These are phyloP conservation scores for Elsinoe batatas DNA, from an alignment of 2,329 filamentous ascomycete species.

Conservation along the genomic window DNA sequence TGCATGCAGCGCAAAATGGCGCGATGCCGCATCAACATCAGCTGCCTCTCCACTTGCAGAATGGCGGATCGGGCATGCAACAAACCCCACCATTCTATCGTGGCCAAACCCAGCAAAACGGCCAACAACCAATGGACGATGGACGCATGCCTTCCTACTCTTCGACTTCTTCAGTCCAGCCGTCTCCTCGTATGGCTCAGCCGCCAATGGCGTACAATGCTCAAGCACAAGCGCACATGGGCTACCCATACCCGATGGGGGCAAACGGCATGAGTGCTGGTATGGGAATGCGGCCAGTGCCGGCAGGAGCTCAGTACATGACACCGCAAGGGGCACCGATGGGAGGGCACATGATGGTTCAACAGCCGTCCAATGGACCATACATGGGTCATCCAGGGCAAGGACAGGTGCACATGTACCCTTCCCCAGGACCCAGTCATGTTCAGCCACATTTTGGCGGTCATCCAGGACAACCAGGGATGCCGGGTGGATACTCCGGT, in stretches of 20 bases:
- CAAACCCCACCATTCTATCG: constrained; percentile 69
- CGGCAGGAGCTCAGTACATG: constrained; percentile 63
- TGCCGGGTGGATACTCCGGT: constrained; percentile 54
- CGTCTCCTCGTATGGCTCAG: constrained; percentile 69
- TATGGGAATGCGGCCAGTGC: constrained; percentile 61
- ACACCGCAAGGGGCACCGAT: constrained; percentile 61
- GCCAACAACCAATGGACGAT: constrained; percentile 65
- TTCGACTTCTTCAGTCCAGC: constrained; percentile 61
- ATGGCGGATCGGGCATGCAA: constrained; percentile 57
- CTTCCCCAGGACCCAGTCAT: constrained; percentile 57
- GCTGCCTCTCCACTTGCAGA: constrained; percentile 71
- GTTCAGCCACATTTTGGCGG: constrained; percentile 53
- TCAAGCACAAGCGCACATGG: constrained; percentile 36
- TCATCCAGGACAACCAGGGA: constrained; percentile 28
- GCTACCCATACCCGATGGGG: constrained; percentile 62
- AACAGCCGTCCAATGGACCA: constrained; percentile 54
- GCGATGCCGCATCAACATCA: constrained; percentile 75
- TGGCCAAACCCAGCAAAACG: constrained; percentile 60
- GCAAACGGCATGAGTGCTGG: constrained; percentile 60
- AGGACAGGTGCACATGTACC: constrained; percentile 67
- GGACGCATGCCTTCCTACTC: constrained; percentile 82
- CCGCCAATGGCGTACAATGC: constrained; percentile 42
- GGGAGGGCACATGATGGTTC: constrained; percentile 70
- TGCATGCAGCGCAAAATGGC: constrained; percentile 50
- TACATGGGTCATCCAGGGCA: constrained; percentile 61